phyloP scores from a whole-genome alignment of 495 filamentous ascomycete genomes.

The Penicillium chermesinum region DNA sequence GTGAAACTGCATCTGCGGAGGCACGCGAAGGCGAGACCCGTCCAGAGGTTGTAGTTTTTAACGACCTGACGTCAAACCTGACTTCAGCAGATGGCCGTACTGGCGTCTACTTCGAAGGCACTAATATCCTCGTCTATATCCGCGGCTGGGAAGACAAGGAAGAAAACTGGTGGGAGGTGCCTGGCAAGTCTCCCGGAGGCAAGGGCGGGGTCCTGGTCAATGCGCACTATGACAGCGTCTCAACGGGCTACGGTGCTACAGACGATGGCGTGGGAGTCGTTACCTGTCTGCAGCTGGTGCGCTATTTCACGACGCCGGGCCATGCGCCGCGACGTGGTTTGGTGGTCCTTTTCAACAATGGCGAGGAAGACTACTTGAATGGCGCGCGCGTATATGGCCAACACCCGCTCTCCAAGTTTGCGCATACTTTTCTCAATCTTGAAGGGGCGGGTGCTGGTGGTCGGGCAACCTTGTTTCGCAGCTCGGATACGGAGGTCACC shows the following conservation, averaged over 20 bases:
- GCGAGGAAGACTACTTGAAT: slow-evolving; percentile 90
- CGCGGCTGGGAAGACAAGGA: slow-evolving; percentile 69
- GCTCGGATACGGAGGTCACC: slow-evolving; percentile 83
- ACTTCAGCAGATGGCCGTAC: slow-evolving; percentile 44
- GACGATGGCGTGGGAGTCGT: slow-evolving; percentile 91
- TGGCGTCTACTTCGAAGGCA: slow-evolving; percentile 79
- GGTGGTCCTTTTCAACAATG: slow-evolving; percentile 87
- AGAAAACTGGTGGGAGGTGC: slow-evolving; percentile 58
- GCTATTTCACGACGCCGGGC: slow-evolving; percentile 75
- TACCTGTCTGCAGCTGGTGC: slow-evolving; percentile 78
- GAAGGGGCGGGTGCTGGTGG: slow-evolving; percentile 95
- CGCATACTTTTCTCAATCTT: slow-evolving; percentile 85
- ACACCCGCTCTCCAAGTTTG: slow-evolving; percentile 69
- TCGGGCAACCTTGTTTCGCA: slow-evolving; percentile 78
- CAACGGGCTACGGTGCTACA: slow-evolving; percentile 85
- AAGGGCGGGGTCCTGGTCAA: slow-evolving; percentile 85
- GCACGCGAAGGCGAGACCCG: slow-evolving; percentile 19
- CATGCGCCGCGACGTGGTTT: slow-evolving; percentile 74
- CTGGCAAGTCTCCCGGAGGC: slow-evolving; percentile 43
- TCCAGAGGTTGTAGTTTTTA: slow-evolving; percentile 60
- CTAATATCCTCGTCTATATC: slow-evolving; percentile 89
- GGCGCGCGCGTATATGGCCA: slow-evolving; percentile 82
- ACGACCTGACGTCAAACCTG: slow-evolving; percentile 76
- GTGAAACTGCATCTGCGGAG: slow-evolving; percentile 28
- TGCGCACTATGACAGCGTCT: slow-evolving; percentile 93